Percentiles rank a stretch among this genome's conserved stretches.
Evolutionary conservation across 345 rosid species (phyloP).

Genomic region (Arabis hirsuta): DNA sequence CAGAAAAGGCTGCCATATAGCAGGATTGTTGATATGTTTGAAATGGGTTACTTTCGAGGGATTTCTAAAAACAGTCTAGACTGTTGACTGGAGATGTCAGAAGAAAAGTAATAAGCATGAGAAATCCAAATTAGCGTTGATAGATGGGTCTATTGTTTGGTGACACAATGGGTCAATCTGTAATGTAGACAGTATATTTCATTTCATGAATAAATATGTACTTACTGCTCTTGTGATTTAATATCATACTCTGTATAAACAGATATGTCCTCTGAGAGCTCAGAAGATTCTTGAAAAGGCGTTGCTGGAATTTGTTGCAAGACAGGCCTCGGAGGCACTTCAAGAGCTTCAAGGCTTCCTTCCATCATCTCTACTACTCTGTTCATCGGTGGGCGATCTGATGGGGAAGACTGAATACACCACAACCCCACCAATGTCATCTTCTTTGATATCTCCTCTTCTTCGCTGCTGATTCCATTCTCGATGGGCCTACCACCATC

Average conservation of each 20-base stretch:
- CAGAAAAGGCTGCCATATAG: slow-evolving; percentile 29
- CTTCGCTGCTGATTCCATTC: slow-evolving; percentile 11
- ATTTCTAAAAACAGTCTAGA: slow-evolving; percentile 76
- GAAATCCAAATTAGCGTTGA: slow-evolving; percentile 75
- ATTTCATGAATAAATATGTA: slow-evolving; percentile 23
- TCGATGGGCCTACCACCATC: not conserved
- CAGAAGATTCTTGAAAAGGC: slow-evolving; percentile 28
- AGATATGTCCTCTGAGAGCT: not conserved
- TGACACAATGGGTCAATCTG: slow-evolving; percentile 45
- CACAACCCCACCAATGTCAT: slow-evolving; percentile 44
- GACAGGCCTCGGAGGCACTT: slow-evolving; percentile 39
- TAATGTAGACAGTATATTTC: slow-evolving; percentile 11
- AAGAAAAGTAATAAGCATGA: slow-evolving; percentile 66
- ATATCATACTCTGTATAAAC: not conserved
- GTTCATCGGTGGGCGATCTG: slow-evolving; percentile 37
- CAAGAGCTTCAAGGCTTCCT: slow-evolving; percentile 32
- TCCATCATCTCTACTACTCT: slow-evolving; percentile 48
- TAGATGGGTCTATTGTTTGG: slow-evolving; percentile 65
- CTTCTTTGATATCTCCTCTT: slow-evolving; percentile 34
- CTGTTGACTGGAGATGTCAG: slow-evolving; percentile 65
- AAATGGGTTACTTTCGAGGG: slow-evolving; percentile 60
- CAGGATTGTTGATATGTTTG: slow-evolving; percentile 59
- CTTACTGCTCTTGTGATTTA: not conserved
- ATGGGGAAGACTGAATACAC: slow-evolving; percentile 47
- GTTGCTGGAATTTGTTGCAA: not conserved